Percentiles rank a stretch among this genome's conserved stretches.
These are phyloP conservation scores for Helicostylum pulchrum DNA, from an alignment of 192 early-diverging fungal species.

Conservation along the genomic window DNA sequence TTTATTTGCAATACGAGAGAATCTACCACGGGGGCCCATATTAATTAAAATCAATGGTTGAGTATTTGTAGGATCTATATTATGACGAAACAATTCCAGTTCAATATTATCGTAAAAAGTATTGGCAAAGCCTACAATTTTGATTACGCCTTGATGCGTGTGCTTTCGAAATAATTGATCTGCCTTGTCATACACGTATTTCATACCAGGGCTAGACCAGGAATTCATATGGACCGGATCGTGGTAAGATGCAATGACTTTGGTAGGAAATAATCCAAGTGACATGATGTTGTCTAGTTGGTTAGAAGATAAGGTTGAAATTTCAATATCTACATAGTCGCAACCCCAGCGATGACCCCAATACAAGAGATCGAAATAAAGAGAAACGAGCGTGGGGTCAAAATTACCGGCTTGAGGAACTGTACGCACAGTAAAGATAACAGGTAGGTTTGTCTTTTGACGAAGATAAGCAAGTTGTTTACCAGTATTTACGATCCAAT, in stretches of 20 bases:
- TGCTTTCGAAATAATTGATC: conserved; percentile 17
- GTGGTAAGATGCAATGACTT: conserved; percentile 86
- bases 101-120: conserved; percentile 78
- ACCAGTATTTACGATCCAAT: conserved; percentile 45
- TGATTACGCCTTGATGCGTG: conserved; percentile 68
- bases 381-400: conserved; percentile 52
- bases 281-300: not conserved
- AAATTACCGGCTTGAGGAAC: conserved; percentile 82
- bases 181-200: conserved; percentile 44
- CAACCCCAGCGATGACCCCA: conserved; percentile 80
- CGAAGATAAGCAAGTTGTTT: conserved; percentile 75
- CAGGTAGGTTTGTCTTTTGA: conserved; percentile 66
- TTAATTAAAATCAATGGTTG: conserved; percentile 87
- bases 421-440: conserved; percentile 92
- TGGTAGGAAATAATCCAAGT: conserved; percentile 24
- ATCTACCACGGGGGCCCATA: conserved; percentile 84
- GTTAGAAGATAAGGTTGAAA: conserved; percentile 28
- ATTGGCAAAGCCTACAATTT: conserved; percentile 82
- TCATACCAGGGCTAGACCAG: conserved; percentile 55
- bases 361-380: conserved; percentile 59
- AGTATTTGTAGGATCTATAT: conserved; percentile 22
- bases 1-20: conserved; percentile 82
- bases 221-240: conserved; percentile 59
- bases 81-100: conserved; percentile 63
- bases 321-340: conserved; percentile 90